These are phyloP conservation scores for Apiotrichum gamsii DNA, from an alignment of 1,284 basidiomycete genomes.

Conservation along the genomic window DNA sequence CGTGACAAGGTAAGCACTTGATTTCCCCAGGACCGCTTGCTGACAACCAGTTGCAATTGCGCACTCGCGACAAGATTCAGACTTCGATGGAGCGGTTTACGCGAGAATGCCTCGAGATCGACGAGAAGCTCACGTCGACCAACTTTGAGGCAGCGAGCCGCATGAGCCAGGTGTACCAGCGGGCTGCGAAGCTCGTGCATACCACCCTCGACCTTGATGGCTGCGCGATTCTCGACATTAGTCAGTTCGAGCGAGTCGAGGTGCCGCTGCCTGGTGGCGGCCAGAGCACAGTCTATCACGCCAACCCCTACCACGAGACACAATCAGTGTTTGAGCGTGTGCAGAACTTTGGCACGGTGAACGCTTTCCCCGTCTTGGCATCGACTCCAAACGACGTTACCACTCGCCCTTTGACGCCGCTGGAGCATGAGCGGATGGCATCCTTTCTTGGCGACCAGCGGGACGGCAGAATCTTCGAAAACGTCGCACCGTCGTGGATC, in stretches of 20 bases:
- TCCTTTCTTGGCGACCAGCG: slow-evolving; percentile 69
- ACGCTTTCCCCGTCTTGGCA: slow-evolving; percentile 35
- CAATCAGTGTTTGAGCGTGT: slow-evolving; percentile 52
- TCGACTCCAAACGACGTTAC: slow-evolving; percentile 8
- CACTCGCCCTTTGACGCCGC: slow-evolving; percentile 52
- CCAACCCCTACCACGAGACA: slow-evolving; percentile 51
- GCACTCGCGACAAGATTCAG: slow-evolving; percentile 85
- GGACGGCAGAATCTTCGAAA: slow-evolving; percentile 69
- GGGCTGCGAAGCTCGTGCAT: slow-evolving; percentile 79
- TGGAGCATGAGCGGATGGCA: slow-evolving; percentile 66
- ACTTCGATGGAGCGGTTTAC: slow-evolving; percentile 94
- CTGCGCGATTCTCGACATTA: slow-evolving; percentile 83
- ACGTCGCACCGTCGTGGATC: slow-evolving; percentile 69
- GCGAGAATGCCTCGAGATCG: slow-evolving; percentile 87
- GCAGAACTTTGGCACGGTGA: slow-evolving; percentile 55
- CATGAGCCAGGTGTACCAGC: slow-evolving; percentile 82
- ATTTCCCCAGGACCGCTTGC: too few relatives aligned
- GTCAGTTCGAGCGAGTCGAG: slow-evolving; percentile 81
- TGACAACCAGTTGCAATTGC: slow-evolving; percentile 79
- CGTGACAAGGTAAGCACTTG: slow-evolving; percentile 54
- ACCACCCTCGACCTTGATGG: slow-evolving; percentile 86
- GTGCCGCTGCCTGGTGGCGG: slow-evolving; percentile 6
- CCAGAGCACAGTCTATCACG: slow-evolving; percentile 50
- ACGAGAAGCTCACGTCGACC: slow-evolving; percentile 48
- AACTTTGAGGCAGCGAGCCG: slow-evolving; percentile 42